Evolutionary conservation across 2,329 filamentous ascomycete genomes (phyloP), one percentile per base, ranked within the genome.

Genomic region (Sarocladium strictum): DNA sequence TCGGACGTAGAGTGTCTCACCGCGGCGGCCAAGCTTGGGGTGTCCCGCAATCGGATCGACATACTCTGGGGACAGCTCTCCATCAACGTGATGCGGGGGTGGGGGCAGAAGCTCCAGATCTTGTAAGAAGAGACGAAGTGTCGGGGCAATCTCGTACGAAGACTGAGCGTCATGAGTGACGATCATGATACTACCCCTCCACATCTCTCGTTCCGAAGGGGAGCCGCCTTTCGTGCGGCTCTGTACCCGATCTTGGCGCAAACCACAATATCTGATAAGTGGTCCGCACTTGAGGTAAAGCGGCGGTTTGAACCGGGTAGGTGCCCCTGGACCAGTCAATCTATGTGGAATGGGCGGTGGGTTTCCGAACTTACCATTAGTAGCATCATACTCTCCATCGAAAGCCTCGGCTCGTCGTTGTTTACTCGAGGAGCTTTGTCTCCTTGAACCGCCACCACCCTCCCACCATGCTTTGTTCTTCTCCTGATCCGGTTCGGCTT

Each of bases 111-210:
- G 74, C 58, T 92, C 87, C 68, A 93, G 87, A 1, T 90, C 87
- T 65, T 97, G 92, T 6, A 87, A 84, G 67, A 97, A 99, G 3
- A 99, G 70, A 41, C 92, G 82, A 59, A 99, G 73, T 0, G 81
- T 89, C 3, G 94, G 94, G 0, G 80, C 80, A 49, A 90, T 85
- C 43, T 85, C 82, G 64, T 97, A 96, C 1, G 87, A 88, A 2
- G 93, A 97, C 38, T 87, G 81, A 2, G 83, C 79, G 64, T 99
- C 93, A 53, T 85, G 80, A 0, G 94, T 97, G 21, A 99, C 91
- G 62, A 99, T 96, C 90, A 99, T 91, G 55, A 97, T 80, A 57
- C 85, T 95, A 4, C 94, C 94, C 67, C 92, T 84, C 94, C 94
- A 99, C 19, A 93, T 84, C 62, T 96, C 90, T 53, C 84, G 81